phyloP scores from a whole-genome alignment of 2,329 filamentous ascomycete species.

The Waltergamsia citrina region DNA sequence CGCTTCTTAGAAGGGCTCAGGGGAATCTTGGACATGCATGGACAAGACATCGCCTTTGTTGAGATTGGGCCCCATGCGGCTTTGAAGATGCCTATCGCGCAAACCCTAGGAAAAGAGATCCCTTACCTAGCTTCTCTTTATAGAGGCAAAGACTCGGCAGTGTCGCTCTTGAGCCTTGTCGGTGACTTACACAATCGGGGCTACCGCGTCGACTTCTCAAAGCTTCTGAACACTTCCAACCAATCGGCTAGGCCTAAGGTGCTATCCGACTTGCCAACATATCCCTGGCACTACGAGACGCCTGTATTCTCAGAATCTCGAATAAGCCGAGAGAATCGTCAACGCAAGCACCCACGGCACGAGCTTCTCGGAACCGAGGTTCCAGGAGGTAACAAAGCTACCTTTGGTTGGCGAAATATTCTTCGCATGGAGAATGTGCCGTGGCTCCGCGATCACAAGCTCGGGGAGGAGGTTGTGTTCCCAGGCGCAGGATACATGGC shows the following conservation, averaged over 20 bases:
- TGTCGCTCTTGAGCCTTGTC: neutral
- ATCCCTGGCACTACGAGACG: conserved; percentile 12
- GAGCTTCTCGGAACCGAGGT: conserved; percentile 31
- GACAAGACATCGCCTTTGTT: conserved; percentile 14
- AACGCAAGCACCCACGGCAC: conserved; percentile 28
- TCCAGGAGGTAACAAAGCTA: conserved; percentile 11
- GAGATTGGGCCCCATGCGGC: conserved; percentile 10
- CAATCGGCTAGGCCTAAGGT: neutral
- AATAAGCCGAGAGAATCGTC: conserved; percentile 22
- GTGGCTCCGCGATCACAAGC: conserved; percentile 31
- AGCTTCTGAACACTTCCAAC: neutral
- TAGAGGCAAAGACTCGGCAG: neutral
- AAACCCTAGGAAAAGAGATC: neutral
- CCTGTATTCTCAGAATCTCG: neutral
- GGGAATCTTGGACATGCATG: conserved; percentile 4
- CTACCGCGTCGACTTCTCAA: neutral
- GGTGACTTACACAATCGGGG: conserved; percentile 1
- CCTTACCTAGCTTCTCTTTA: neutral
- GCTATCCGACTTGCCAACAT: conserved; percentile 25
- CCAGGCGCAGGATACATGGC: conserved; percentile 23
- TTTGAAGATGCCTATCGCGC: conserved; percentile 2
- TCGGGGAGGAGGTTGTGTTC: conserved; percentile 29
- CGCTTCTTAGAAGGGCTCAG: conserved; percentile 6
- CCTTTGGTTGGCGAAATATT: conserved; percentile 5
- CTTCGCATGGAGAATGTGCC: conserved; percentile 11